Percentiles rank a stretch among this genome's conserved stretches.
Conservation (phyloP, 2,329 filamentous ascomycete genomes). For the Paecilomyces dactylethromorphus region DNA sequence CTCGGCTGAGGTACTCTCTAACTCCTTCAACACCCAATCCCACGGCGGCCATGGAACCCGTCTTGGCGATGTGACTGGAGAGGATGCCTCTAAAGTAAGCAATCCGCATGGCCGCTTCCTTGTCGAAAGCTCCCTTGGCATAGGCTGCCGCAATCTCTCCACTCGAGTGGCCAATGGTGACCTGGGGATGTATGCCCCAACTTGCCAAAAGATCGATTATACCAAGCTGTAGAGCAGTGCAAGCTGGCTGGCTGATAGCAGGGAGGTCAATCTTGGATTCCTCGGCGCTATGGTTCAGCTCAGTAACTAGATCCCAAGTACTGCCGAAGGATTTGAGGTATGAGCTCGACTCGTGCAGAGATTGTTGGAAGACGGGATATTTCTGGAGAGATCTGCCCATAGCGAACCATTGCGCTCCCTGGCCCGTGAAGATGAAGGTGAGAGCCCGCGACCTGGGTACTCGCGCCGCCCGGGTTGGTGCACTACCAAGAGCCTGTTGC, state of each 20-base stretch:
- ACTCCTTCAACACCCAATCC: not conserved
- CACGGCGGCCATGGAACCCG: not conserved
- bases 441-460: not conserved
- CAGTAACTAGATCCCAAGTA: not conserved
- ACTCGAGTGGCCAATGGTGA: constrained; percentile 5
- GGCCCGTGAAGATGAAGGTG: constrained; percentile 19
- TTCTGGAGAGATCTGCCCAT: constrained; percentile 12
- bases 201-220: constrained; percentile 3
- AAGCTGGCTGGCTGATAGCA: constrained; percentile 8
- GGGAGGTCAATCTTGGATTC: not conserved
- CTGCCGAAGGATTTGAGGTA: not conserved
- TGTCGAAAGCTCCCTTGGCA: not conserved
- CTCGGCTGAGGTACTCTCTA: not conserved
- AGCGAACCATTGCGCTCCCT: constrained; percentile 18
- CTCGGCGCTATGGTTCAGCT: not conserved
- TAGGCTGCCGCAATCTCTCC: constrained; percentile 8
- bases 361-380: not conserved
- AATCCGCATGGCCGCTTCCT: not conserved
- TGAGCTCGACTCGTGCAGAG: not conserved
- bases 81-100: not conserved
- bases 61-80: not conserved
- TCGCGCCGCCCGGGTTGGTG: not conserved
- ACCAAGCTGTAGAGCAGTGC: constrained; percentile 7
- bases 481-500: not conserved
- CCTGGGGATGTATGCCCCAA: not conserved